Percentiles rank a stretch among this genome's conserved stretches.
These are phyloP conservation scores for Cladochytrium replicatum DNA, from an alignment of 192 early-diverging fungal species.

Conservation along the genomic window DNA sequence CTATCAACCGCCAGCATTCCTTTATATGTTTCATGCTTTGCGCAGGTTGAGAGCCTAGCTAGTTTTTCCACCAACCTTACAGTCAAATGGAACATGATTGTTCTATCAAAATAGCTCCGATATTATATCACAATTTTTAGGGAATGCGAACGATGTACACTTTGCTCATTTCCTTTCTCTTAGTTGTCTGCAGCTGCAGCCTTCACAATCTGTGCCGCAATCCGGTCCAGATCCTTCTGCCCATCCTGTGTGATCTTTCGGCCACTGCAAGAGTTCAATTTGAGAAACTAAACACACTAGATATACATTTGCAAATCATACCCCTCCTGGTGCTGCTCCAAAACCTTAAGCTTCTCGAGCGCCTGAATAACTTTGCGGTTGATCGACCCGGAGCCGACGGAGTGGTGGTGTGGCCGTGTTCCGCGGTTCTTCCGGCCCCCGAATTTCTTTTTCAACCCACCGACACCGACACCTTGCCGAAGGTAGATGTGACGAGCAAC, in stretches of 20 bases:
- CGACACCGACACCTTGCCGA: conserved; percentile 85
- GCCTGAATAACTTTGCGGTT: conserved; percentile 95
- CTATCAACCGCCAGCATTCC: too few species aligned
- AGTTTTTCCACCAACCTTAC: too few species aligned
- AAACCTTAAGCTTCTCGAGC: conserved; percentile 96
- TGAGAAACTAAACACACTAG: neutral
- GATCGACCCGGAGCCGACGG: conserved; percentile 78
- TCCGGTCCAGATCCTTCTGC: conserved; percentile 98
- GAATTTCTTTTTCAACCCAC: conserved; percentile 87
- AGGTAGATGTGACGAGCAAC: conserved; percentile 99
- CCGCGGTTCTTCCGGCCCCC: conserved; percentile 91
- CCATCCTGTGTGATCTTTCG: conserved; percentile 91
- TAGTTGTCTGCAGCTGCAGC: too few species aligned
- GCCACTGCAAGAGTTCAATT: conserved; percentile 46
- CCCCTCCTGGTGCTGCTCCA: conserved; percentile 84
- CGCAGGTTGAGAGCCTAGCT: too few species aligned
- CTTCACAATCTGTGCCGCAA: conserved; percentile 61
- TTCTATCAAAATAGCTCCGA: too few species aligned
- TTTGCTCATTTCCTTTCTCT: too few species aligned
- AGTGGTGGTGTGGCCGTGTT: conserved; percentile 83
- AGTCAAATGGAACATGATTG: too few species aligned
- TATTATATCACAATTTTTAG: too few species aligned
- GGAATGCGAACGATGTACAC: too few species aligned
- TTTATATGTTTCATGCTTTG: too few species aligned
- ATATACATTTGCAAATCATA: conserved; percentile 15